Evolutionary conservation across 768 basidiomycete genomes (phyloP), one percentile per base, ranked within the genome.

Genomic region (Macrocybe gigantea): DNA sequence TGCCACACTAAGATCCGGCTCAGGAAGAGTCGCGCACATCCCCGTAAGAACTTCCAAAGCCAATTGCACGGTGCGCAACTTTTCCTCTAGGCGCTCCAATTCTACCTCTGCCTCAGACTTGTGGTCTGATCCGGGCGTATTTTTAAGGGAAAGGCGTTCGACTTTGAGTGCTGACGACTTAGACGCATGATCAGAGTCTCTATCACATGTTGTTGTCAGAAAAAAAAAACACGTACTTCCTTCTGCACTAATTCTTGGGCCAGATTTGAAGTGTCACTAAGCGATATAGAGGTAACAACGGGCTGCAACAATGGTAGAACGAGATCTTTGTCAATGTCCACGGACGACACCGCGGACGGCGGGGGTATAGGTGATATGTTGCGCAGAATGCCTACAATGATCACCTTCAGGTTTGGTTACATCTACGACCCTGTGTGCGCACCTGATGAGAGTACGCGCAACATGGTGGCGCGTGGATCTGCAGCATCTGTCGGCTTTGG

Each of bases 31-130:
- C 13, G 93, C 93, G 60, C 90, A 96, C n/a, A 78, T 71, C 31
- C 86, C 86, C 0, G 92, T 94, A 52, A 96, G 64, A 42, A 96
- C 81, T 66, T 97, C 93, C 29, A 96, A 71, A n/a, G 86, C 81
- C 32, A 93, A 74, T 53, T 88, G 85, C 8, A 90, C 74, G 1
- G 86, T 87, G 55, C 83, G 75, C 45, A 96, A 63, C 47, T 69
- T 77, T 11, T 71, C 68, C 64, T 97, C 93, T 10, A 93, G 68
- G 30, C 69, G 69, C 51, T 89, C 87, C 2, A 96, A 74, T 56
- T 86, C 82, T 8, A 80, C 47, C 59, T 93, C 87, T 10, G 75
- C 74, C 1, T 72, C 59, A 3, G 85, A 77, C 61, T 79, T 85
- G 61, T 94, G 83, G 59, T 94, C 93, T 9, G 82, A 79, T 59